These are phyloP conservation scores for Diutina sp. DNA, from an alignment of 1,139 yeast genomes.

Conservation along the genomic window DNA sequence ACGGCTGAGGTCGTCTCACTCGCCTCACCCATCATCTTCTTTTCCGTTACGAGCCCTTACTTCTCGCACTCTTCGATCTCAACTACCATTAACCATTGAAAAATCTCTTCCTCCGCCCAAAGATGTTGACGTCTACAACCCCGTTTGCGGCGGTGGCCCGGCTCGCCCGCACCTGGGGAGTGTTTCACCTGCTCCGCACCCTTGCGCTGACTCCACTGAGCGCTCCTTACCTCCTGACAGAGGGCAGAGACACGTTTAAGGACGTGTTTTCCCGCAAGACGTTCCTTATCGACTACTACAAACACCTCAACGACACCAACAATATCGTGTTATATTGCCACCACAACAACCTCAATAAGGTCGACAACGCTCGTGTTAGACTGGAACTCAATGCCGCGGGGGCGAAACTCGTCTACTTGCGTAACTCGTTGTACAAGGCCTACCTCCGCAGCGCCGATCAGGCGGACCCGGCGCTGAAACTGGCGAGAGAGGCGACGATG, in stretches of 20 bases:
- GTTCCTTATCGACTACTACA: slow-evolving; percentile 67
- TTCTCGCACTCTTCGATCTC: background rate
- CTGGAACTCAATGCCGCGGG: slow-evolving; percentile 50
- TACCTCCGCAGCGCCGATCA: slow-evolving; percentile 61
- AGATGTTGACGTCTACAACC: background rate
- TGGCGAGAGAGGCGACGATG: slow-evolving; percentile 27
- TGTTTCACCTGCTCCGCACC: background rate
- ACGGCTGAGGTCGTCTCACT: no score
- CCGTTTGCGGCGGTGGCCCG: background rate
- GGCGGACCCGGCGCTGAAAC: slow-evolving; percentile 56
- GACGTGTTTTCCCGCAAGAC: slow-evolving; percentile 63
- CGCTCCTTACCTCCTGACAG: background rate
- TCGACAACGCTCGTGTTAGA: slow-evolving; percentile 55
- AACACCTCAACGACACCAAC: slow-evolving; percentile 52
- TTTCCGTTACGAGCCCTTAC: background rate
- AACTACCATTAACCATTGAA: background rate
- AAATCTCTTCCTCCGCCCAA: background rate
- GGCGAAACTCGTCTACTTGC: slow-evolving; percentile 52
- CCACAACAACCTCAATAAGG: slow-evolving; percentile 65
- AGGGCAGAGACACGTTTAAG: slow-evolving; percentile 33
- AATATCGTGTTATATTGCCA: slow-evolving; percentile 68
- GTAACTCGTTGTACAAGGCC: slow-evolving; percentile 59
- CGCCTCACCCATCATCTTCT: background rate
- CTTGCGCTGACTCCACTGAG: background rate
- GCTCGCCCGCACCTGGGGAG: background rate